phyloP scores from a whole-genome alignment of 2,329 filamentous ascomycete species.

The Aureobasidium sp. region DNA sequence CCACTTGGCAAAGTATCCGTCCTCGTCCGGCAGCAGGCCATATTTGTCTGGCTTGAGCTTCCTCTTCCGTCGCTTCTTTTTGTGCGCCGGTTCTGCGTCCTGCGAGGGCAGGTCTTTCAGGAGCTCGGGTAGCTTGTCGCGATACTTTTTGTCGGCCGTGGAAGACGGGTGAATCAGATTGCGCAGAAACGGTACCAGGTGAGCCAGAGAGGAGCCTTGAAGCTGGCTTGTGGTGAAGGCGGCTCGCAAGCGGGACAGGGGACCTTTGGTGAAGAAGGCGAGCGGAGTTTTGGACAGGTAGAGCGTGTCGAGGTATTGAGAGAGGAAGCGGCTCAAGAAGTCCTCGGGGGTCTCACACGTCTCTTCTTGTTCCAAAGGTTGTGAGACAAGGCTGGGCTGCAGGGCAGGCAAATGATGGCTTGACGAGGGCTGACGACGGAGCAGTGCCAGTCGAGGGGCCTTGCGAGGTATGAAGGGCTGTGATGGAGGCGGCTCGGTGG shows the following conservation, averaged over 20 bases:
- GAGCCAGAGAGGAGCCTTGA: slow-evolving; percentile 28
- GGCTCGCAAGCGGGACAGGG: slow-evolving; percentile 66
- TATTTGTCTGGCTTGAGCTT: slow-evolving; percentile 57
- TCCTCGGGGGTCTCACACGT: slow-evolving; percentile 26
- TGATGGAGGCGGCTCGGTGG: not conserved
- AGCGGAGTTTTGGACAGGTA: slow-evolving; percentile 59
- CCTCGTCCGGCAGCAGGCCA: slow-evolving; percentile 62
- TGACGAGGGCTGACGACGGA: not conserved
- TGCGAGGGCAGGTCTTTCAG: slow-evolving; percentile 50
- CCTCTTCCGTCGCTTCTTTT: slow-evolving; percentile 54
- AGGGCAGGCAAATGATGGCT: not conserved
- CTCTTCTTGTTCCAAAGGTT: not conserved
- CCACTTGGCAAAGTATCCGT: slow-evolving; percentile 60
- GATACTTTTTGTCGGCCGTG: slow-evolving; percentile 72
- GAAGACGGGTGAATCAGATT: slow-evolving; percentile 31
- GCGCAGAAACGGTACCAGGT: slow-evolving; percentile 63
- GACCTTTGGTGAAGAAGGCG: slow-evolving; percentile 78
- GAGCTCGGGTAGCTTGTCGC: slow-evolving; percentile 60
- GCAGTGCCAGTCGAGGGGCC: slow-evolving; percentile 16
- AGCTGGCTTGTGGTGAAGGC: slow-evolving; percentile 50
- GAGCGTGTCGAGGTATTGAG: slow-evolving; percentile 38
- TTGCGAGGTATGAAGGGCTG: slow-evolving; percentile 12
- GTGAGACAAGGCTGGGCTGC: not conserved
- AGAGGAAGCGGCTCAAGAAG: slow-evolving; percentile 45
- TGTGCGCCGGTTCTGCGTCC: slow-evolving; percentile 16